These are phyloP conservation scores for Solanum pinnatisectum DNA, from an alignment of 257 asterid species.

Conservation along the genomic window DNA sequence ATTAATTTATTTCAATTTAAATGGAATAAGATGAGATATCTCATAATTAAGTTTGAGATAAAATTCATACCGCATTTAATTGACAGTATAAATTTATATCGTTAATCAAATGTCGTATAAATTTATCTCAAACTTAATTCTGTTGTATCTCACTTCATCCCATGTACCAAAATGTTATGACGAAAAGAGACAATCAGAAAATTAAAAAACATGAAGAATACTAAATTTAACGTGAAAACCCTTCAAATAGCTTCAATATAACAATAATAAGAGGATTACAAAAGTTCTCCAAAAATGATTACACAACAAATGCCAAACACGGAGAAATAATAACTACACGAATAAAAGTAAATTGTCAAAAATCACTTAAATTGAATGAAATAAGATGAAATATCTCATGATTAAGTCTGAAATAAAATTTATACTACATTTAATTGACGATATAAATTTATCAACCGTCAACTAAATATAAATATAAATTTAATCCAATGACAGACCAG, in stretches of 20 bases:
- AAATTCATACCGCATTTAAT: too few relatives aligned
- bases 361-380: too few relatives aligned
- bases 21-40: neutral
- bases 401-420: neutral
- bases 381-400: neutral
- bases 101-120: too few relatives aligned
- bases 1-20: too few relatives aligned
- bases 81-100: too few relatives aligned
- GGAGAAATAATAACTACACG: neutral
- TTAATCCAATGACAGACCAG: slow-evolving; percentile 3
- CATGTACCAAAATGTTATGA: too few relatives aligned
- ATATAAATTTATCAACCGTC: neutral
- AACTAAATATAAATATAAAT: neutral
- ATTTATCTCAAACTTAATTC: too few relatives aligned
- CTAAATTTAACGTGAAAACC: neutral
- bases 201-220: too few relatives aligned
- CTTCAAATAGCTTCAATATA: neutral
- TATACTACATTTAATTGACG: too few relatives aligned
- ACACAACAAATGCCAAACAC: neutral
- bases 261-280: neutral
- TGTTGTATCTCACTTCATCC: neutral
- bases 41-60: neutral
- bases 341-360: too few relatives aligned
- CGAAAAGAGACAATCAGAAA: too few relatives aligned
- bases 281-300: neutral